These are phyloP conservation scores for Hebeloma cylindrosporum DNA, from an alignment of 768 basidiomycete genomes.

Conservation along the genomic window DNA sequence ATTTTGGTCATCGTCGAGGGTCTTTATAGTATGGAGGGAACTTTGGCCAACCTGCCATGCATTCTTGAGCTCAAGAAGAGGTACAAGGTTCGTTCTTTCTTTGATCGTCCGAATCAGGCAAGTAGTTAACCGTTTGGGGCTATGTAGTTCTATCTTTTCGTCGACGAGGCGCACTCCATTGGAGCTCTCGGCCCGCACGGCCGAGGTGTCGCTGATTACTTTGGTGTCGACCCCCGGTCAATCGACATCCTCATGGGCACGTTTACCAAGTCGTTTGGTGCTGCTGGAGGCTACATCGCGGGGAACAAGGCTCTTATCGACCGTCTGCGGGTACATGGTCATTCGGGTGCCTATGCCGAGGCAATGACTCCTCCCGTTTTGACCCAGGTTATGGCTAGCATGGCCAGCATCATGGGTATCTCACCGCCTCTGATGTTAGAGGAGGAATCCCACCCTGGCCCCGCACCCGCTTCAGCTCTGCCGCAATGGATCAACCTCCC, in stretches of 20 bases:
- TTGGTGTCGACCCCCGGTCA: conserved; percentile 72
- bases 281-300: conserved; percentile 93
- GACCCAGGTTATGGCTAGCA: conserved; percentile 86
- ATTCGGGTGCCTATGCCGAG: conserved; percentile 86
- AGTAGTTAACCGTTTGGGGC: conserved; percentile 3
- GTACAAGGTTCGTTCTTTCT: conserved; percentile 73
- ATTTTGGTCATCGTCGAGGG: conserved; percentile 95
- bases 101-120: not conserved
- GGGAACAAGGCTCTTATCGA: conserved; percentile 82
- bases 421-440: conserved; percentile 37
- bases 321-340: conserved; percentile 74
- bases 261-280: conserved; percentile 93
- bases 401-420: conserved; percentile 97
- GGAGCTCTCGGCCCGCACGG: conserved; percentile 94
- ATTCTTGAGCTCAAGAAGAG: conserved; percentile 86
- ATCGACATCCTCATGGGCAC: conserved; percentile 98
- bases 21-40: conserved; percentile 99
- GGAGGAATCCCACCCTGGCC: conserved; percentile 58
- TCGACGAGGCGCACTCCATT: conserved; percentile 98
- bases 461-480: conserved; percentile 60
- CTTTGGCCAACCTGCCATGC: conserved; percentile 78
- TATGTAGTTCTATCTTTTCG: conserved; percentile 87
- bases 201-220: conserved; percentile 95
- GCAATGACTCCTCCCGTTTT: conserved; percentile 88
- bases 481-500: conserved; percentile 83